phyloP scores from a whole-genome alignment of 148 eudicot species.

The Vaccinium corymbosum region DNA sequence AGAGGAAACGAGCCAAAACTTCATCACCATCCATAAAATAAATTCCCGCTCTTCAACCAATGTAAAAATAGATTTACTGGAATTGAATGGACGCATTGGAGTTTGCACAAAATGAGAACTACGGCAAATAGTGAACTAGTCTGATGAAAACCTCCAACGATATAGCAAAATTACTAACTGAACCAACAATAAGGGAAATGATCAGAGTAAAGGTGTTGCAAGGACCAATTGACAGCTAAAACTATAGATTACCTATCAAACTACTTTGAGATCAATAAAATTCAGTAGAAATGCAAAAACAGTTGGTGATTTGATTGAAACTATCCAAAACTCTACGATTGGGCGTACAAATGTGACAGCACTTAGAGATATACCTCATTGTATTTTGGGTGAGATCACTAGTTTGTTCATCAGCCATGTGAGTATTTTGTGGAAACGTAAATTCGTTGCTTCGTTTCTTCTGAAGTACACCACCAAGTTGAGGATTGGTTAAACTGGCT shows the following conservation, averaged over 20 bases:
- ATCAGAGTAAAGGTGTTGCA: constrained; percentile 1
- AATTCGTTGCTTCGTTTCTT: constrained; percentile 26
- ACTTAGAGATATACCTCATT: constrained; percentile 24
- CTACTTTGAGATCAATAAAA: not conserved
- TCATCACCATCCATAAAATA: not conserved
- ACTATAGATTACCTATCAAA: not conserved
- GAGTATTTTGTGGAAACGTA: constrained; percentile 23
- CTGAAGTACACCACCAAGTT: constrained; percentile 16
- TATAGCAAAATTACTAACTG: not conserved
- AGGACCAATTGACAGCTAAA: not conserved
- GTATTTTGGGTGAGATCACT: constrained; percentile 30
- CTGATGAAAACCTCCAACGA: not conserved
- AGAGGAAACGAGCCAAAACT: not conserved
- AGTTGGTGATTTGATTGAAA: not conserved
- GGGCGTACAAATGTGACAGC: not conserved
- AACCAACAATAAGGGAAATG: not conserved
- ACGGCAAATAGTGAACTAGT: not conserved
- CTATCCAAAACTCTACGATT: not conserved
- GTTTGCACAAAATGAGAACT: not conserved
- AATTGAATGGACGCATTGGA: not conserved
- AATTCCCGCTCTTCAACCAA: not conserved
- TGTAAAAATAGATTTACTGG: not conserved
- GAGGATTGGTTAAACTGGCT: constrained; percentile 33
- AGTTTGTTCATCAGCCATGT: constrained; percentile 25
- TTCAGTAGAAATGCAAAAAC: not conserved